phyloP scores from a whole-genome alignment of 1,139 yeast species.

The Taphrina flavorubra region DNA sequence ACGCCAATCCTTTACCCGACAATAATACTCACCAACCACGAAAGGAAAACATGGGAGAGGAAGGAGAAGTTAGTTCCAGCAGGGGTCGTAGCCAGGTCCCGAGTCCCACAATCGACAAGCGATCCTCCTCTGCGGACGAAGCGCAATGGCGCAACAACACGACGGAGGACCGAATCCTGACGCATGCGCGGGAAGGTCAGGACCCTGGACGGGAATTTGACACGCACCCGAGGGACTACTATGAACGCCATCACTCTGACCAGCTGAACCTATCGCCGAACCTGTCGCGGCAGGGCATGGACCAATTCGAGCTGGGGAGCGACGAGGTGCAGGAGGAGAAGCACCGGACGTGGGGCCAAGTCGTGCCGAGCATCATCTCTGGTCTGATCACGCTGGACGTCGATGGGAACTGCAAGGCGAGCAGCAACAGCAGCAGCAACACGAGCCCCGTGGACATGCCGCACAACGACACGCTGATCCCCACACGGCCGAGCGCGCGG shows the following conservation, averaged over 20 bases:
- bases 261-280: slow-evolving; percentile 15
- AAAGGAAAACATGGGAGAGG: not conserved
- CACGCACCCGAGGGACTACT: slow-evolving; percentile 13
- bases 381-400: slow-evolving; percentile 9
- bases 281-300: slow-evolving; percentile 4
- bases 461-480: not conserved
- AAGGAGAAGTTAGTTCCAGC: not conserved
- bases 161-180: slow-evolving; percentile 26
- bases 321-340: slow-evolving; percentile 6
- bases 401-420: not conserved
- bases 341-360: slow-evolving; percentile 4
- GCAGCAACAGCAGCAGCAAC: slow-evolving; percentile 7
- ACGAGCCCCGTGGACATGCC: not conserved
- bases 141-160: slow-evolving; percentile 17
- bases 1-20: not conserved
- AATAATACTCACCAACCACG: not conserved
- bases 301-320: not conserved
- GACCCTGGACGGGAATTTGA: slow-evolving; percentile 33
- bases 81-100: slow-evolving; percentile 10
- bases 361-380: slow-evolving; percentile 13
- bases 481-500: slow-evolving; percentile 8
- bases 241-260: slow-evolving; percentile 12
- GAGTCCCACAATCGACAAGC: slow-evolving; percentile 15
- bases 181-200: slow-evolving; percentile 21
- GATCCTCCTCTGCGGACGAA: slow-evolving; percentile 23